phyloP scores from a whole-genome alignment of 768 basidiomycete genomes.

The Kwoniella sp. region DNA sequence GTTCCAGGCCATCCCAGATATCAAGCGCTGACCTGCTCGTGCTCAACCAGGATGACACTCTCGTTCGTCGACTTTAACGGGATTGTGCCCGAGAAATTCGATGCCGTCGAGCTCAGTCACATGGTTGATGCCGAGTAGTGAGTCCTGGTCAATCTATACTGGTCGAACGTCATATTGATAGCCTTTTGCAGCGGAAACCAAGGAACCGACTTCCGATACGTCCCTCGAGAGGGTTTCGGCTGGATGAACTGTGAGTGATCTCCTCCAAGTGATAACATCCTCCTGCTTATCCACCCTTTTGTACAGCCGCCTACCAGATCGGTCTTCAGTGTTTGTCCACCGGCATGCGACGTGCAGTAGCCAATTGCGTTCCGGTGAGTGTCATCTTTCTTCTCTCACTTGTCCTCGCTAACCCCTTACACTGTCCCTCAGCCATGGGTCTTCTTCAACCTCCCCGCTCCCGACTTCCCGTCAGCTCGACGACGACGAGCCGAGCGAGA shows the following conservation, averaged over 20 bases:
- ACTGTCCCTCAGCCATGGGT: conserved; percentile 45
- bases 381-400: neutral
- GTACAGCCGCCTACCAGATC: conserved; percentile 86
- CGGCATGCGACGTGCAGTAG: conserved; percentile 93
- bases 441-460: conserved; percentile 51
- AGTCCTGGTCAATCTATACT: conserved; percentile 49
- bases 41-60: conserved; percentile 55
- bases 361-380: conserved; percentile 72
- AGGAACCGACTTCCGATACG: conserved; percentile 96
- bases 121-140: conserved; percentile 92
- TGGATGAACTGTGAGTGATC: conserved; percentile 86
- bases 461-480: conserved; percentile 47
- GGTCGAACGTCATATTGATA: conserved; percentile 7
- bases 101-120: conserved; percentile 92
- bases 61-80: conserved; percentile 86
- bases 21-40: conserved; percentile 3
- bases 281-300: neutral
- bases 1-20: too few relatives aligned
- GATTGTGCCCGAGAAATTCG: conserved; percentile 98
- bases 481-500: conserved; percentile 47
- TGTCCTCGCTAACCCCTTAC: neutral
- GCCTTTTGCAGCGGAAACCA: conserved; percentile 45
- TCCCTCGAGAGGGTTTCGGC: conserved; percentile 95
- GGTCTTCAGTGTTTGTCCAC: conserved; percentile 91
- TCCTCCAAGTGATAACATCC: neutral